A percentile compares a stretch with the other conserved stretches of the same genome.
Conservation (phyloP, 106 monocot species). For the Dendrobium chrysotoxum region DNA sequence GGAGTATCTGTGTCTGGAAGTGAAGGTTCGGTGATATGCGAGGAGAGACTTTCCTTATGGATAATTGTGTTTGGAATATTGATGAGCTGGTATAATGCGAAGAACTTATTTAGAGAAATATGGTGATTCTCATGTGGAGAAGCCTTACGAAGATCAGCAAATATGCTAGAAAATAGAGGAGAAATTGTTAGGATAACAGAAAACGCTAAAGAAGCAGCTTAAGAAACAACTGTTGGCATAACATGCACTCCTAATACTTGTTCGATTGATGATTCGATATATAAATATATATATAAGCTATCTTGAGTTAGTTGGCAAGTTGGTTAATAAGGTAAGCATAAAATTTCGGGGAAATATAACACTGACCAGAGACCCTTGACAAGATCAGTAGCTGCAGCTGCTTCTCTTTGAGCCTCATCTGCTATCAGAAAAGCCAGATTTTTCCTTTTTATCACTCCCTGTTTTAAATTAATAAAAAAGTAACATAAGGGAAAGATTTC, state of each 20-base stretch:
- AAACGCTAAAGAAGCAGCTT: background rate
- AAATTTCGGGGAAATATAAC: background rate
- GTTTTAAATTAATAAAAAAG: background rate
- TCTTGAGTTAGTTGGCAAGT: background rate
- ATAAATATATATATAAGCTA: background rate
- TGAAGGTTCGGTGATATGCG: conserved; percentile 4
- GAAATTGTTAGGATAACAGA: background rate
- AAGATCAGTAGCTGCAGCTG: conserved; percentile 53
- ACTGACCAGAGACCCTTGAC: conserved; percentile 72
- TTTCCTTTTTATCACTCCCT: conserved; percentile 66
- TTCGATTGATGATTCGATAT: too few relatives aligned
- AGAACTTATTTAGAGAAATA: conserved; percentile 64
- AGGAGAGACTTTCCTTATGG: conserved; percentile 14
- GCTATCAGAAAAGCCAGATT: conserved; percentile 66
- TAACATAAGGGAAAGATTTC: background rate
- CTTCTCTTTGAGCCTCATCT: conserved; percentile 85
- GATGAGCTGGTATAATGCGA: conserved; percentile 54
- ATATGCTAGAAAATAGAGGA: conserved; percentile 48
- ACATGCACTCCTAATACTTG: background rate
- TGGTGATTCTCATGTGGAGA: conserved; percentile 40
- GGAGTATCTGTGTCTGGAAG: conserved; percentile 12
- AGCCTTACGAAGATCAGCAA: conserved; percentile 53
- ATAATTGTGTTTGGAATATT: conserved; percentile 24
- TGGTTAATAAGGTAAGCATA: background rate
- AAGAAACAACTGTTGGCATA: background rate